A percentile compares a stretch with the other conserved stretches of the same genome.
phyloP scores from a whole-genome alignment of 768 basidiomycete genomes.

The Coprinopsis sp. region DNA sequence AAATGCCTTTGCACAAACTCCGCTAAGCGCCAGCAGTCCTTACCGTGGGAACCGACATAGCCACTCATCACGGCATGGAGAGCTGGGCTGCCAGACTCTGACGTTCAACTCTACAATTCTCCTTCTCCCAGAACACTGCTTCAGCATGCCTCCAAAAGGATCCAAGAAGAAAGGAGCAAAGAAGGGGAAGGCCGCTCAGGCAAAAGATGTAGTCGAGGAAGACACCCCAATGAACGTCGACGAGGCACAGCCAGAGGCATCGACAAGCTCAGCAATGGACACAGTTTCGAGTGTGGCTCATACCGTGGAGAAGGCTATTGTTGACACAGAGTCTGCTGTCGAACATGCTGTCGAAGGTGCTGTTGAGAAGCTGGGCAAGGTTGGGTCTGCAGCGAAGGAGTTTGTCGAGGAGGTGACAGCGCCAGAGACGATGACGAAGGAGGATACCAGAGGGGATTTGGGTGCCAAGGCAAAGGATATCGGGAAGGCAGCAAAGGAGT shows the following conservation, averaged over 20 bases:
- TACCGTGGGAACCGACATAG: too few relatives aligned
- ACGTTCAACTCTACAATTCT: too few relatives aligned
- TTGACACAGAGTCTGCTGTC: slow-evolving; percentile 12
- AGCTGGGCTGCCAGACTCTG: too few relatives aligned
- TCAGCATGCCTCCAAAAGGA: slow-evolving; percentile 9
- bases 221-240: slow-evolving; percentile 11
- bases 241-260: slow-evolving; percentile 18
- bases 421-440: too few relatives aligned
- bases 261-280: slow-evolving; percentile 14
- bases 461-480: slow-evolving; percentile 19
- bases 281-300: slow-evolving; percentile 12
- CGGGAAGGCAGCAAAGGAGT: slow-evolving; percentile 23
- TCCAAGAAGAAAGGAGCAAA: slow-evolving; percentile 8
- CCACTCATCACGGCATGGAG: too few relatives aligned
- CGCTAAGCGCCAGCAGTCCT: too few relatives aligned
- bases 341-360: slow-evolving; percentile 15
- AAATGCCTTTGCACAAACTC: too few relatives aligned
- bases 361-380: slow-evolving; percentile 18
- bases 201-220: slow-evolving; percentile 1
- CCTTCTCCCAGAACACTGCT: not conserved
- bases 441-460: too few relatives aligned
- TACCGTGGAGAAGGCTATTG: slow-evolving; percentile 3
- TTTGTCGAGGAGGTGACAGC: slow-evolving; percentile 29
- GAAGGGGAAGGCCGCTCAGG: slow-evolving; percentile 2
- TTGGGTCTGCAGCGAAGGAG: slow-evolving; percentile 24